Conservation (phyloP, 305 asterid species). For the Nicotiana rustica region DNA sequence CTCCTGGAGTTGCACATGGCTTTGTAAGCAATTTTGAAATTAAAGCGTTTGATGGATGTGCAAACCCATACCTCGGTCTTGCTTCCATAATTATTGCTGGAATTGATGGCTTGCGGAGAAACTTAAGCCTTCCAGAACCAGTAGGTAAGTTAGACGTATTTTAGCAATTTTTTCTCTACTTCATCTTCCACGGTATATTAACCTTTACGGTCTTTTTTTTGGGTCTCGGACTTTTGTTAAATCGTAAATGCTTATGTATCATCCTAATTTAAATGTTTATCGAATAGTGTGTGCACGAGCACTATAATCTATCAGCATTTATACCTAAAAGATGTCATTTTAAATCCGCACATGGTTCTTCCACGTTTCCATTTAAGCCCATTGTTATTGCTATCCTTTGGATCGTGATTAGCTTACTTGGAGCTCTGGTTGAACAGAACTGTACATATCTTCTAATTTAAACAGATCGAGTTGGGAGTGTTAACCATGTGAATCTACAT, state of each 20-base stretch:
- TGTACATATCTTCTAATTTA: not conserved
- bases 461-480: not conserved
- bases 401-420: not conserved
- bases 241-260: not conserved
- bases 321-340: not conserved
- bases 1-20: constrained; percentile 89
- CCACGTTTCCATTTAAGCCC: not conserved
- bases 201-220: not conserved
- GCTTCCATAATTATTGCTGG: constrained; percentile 87
- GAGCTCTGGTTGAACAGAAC: not conserved
- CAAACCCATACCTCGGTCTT: constrained; percentile 91
- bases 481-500: not conserved
- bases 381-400: not conserved
- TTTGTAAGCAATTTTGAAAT: constrained; percentile 87
- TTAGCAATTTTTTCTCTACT: not conserved
- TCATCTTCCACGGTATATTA: not conserved
- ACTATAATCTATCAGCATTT: not conserved
- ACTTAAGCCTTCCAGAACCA: constrained; percentile 75
- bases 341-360: not conserved
- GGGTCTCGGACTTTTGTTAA: too few species aligned
- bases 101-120: constrained; percentile 75
- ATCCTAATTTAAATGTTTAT: not conserved
- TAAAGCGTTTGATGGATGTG: constrained; percentile 93
- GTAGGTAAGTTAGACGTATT: constrained; percentile 63
- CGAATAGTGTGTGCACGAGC: too few species aligned